Conservation (phyloP, 2,329 filamentous ascomycete genomes). For the Fusarium transvaalense region DNA sequence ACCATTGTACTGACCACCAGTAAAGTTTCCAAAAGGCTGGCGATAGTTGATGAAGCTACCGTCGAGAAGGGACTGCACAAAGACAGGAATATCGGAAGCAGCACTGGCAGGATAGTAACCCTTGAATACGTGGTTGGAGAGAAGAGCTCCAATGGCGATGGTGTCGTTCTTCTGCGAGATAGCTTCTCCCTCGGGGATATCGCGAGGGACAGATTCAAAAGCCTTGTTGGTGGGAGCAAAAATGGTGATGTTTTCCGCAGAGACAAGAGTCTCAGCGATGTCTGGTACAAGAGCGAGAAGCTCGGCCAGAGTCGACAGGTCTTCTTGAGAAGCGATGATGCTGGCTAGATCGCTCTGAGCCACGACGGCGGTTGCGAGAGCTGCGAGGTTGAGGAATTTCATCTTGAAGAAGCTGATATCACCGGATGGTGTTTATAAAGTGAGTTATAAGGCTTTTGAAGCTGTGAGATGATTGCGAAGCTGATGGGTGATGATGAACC, state of each 20-base stretch:
- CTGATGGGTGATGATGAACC: slow-evolving; percentile 13
- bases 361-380: slow-evolving; percentile 29
- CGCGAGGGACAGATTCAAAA: slow-evolving; percentile 50
- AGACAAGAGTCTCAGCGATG: slow-evolving; percentile 50
- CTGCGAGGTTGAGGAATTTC: slow-evolving; percentile 27
- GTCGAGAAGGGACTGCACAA: slow-evolving; percentile 50
- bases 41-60: slow-evolving; percentile 47
- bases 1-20: slow-evolving; percentile 54
- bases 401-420: slow-evolving; percentile 5
- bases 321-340: slow-evolving; percentile 35
- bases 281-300: slow-evolving; percentile 38
- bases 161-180: slow-evolving; percentile 49
- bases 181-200: slow-evolving; percentile 52
- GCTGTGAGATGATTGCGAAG: not conserved
- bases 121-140: slow-evolving; percentile 52
- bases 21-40: slow-evolving; percentile 56
- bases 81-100: slow-evolving; percentile 49
- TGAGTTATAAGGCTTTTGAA: not conserved
- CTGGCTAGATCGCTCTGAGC: slow-evolving; percentile 35
- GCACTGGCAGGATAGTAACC: slow-evolving; percentile 49
- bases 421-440: not conserved
- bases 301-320: slow-evolving; percentile 35
- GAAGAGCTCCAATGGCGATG: slow-evolving; percentile 50
- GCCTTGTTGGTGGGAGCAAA: slow-evolving; percentile 54
- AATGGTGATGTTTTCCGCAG: slow-evolving; percentile 52